A percentile compares a stretch with the other conserved stretches of the same genome.
phyloP scores from a whole-genome alignment of 2,329 filamentous ascomycete genomes.

The Huntiella abstrusa region DNA sequence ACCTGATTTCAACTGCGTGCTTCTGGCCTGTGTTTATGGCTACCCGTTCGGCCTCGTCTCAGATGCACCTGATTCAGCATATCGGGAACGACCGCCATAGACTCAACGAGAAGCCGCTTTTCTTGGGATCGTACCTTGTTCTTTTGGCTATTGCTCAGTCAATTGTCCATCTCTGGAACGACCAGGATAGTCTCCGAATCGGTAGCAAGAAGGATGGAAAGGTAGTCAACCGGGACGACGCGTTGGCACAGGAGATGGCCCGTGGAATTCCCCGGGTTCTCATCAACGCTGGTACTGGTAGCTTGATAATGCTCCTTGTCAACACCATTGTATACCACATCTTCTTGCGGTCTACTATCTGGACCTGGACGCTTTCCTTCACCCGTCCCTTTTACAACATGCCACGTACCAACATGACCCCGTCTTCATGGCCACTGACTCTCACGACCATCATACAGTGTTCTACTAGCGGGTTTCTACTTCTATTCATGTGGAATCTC shows the following conservation, averaged over 20 bases:
- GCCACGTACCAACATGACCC: conserved; percentile 49
- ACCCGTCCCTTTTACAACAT: conserved; percentile 59
- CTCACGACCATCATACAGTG: conserved; percentile 36
- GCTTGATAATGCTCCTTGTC: conserved; percentile 23
- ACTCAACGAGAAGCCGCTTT: conserved; percentile 74
- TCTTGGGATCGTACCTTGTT: conserved; percentile 52
- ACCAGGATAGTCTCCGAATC: conserved; percentile 47
- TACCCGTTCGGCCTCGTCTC: conserved; percentile 39
- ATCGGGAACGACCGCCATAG: conserved; percentile 52
- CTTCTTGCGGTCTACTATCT: conserved; percentile 43
- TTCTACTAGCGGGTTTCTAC: conserved; percentile 41
- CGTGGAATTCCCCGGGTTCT: conserved; percentile 6
- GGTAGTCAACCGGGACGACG: conserved; percentile 5
- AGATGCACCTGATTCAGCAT: conserved; percentile 55
- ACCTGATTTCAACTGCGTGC: conserved; percentile 56
- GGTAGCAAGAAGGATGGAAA: conserved; percentile 14
- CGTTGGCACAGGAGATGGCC: conserved; percentile 7
- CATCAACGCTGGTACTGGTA: conserved; percentile 20
- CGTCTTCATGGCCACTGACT: conserved; percentile 36
- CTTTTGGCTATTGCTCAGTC: conserved; percentile 53
- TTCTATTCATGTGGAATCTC: conserved; percentile 57
- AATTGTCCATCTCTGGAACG: conserved; percentile 47
- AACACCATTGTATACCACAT: conserved; percentile 41
- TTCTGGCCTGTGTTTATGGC: conserved; percentile 71
- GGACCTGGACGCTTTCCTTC: conserved; percentile 51